phyloP scores from a whole-genome alignment of 495 filamentous ascomycete species.

The Daldinia bambusicola region DNA sequence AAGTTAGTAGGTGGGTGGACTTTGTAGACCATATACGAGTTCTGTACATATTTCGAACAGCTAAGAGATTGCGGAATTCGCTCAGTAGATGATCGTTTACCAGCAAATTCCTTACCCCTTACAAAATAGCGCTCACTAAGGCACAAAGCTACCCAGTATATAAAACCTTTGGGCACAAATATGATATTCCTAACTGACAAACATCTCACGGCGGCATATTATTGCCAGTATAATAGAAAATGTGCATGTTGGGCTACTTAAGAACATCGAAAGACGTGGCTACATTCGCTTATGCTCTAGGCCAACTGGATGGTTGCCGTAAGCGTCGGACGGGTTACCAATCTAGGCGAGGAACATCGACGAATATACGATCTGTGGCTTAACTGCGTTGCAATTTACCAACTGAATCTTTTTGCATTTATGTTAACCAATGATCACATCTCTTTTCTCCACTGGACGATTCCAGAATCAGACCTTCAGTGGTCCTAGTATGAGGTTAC shows the following conservation, averaged over 20 bases:
- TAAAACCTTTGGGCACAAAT: background rate
- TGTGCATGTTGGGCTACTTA: background rate
- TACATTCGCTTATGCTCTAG: background rate
- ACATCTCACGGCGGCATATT: background rate
- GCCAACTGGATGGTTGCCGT: background rate
- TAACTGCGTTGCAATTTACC: background rate
- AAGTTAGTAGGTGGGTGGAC: background rate
- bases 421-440: background rate
- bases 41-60: background rate
- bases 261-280: background rate
- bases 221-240: background rate
- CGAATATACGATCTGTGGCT: background rate
- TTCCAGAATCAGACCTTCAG: background rate
- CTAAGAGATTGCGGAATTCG: background rate
- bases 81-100: background rate
- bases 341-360: background rate
- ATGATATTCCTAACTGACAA: background rate
- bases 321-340: background rate
- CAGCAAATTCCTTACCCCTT: background rate
- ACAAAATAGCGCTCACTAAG: background rate
- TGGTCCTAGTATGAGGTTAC: background rate
- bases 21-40: background rate
- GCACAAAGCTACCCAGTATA: background rate
- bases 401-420: background rate
- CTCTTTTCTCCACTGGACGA: background rate